A percentile compares a stretch with the other conserved stretches of the same genome.
phyloP scores from a whole-genome alignment of 2,329 filamentous ascomycete species.

The Penicillium sp. region DNA sequence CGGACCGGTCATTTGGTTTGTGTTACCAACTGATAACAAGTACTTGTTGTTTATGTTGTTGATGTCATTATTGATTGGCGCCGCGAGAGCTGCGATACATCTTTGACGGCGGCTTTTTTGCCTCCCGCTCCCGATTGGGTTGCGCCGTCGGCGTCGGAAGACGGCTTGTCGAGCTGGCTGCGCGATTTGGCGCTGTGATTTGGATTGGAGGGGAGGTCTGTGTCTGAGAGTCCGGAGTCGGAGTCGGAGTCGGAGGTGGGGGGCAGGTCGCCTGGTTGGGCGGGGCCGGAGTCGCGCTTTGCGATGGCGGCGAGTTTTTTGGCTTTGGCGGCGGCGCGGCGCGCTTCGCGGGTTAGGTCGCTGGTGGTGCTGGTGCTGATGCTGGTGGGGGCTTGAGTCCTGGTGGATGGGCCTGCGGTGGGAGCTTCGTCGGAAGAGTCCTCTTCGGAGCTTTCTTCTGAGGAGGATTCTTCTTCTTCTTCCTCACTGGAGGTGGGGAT shows the following conservation, averaged over 20 bases:
- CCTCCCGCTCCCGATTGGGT: not conserved
- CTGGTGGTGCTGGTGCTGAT: conserved; percentile 49
- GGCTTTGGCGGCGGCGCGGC: conserved; percentile 82
- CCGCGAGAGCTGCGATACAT: conserved; percentile 60
- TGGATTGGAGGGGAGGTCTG: conserved; percentile 72
- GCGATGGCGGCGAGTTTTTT: conserved; percentile 88
- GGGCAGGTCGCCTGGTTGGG: conserved; percentile 84
- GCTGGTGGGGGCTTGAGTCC: conserved; percentile 44
- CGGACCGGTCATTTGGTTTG: too few relatives aligned
- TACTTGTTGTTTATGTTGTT: too few relatives aligned
- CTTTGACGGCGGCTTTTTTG: conserved; percentile 40
- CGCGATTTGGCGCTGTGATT: conserved; percentile 73
- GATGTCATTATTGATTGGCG: too few relatives aligned
- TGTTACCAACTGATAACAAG: too few relatives aligned
- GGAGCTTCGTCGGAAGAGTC: conserved; percentile 46
- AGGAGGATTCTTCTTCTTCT: conserved; percentile 49
- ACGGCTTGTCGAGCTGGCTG: conserved; percentile 69
- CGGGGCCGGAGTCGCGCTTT: conserved; percentile 67
- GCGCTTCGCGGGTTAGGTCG: conserved; percentile 76
- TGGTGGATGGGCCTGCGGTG: conserved; percentile 47
- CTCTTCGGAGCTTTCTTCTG: conserved; percentile 52
- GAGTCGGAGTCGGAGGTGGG: conserved; percentile 55
- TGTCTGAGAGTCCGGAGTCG: conserved; percentile 54
- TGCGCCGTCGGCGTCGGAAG: conserved; percentile 56
- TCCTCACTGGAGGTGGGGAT: conserved; percentile 47